Conservation (phyloP, 495 filamentous ascomycete genomes). For the Rostrohypoxylon terebratum region DNA sequence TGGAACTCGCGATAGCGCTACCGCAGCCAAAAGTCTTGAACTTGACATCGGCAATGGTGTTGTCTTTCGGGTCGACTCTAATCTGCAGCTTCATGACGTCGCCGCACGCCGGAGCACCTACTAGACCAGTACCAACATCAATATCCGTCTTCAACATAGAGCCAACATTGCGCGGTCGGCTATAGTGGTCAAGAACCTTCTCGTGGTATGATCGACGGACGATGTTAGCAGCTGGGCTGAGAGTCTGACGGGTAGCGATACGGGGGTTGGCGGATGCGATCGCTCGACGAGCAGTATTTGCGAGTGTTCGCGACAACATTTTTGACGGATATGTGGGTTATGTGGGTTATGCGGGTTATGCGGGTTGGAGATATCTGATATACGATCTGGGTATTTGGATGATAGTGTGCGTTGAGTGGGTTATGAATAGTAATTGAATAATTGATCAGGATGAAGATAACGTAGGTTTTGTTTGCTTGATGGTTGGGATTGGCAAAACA, state of each 20-base stretch:
- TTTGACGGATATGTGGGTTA: constrained; percentile 16
- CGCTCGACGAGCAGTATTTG: constrained; percentile 48
- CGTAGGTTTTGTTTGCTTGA: constrained; percentile 6
- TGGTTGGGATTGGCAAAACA: not conserved
- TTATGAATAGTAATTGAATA: not conserved
- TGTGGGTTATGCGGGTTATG: no score
- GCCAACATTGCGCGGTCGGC: constrained; percentile 91
- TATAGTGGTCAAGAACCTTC: constrained; percentile 93
- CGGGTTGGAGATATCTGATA: not conserved
- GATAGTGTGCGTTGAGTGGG: not conserved
- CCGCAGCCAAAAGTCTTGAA: constrained; percentile 99
- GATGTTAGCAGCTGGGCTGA: constrained; percentile 54
- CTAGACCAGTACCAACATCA: constrained; percentile 96
- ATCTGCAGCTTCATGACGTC: constrained; percentile 99
- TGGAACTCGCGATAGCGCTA: constrained; percentile 89
- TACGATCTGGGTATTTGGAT: constrained; percentile 7
- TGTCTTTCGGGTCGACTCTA: constrained; percentile 87
- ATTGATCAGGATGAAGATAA: not conserved
- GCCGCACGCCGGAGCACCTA: constrained; percentile 92
- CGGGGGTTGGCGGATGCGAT: constrained; percentile 45
- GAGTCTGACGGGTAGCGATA: constrained; percentile 53
- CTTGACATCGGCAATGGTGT: constrained; percentile 93
- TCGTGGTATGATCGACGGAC: constrained; percentile 65
- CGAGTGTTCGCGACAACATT: constrained; percentile 49
- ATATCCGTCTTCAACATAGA: constrained; percentile 85